Evolutionary conservation across 73 alveolate species (phyloP).

Genomic region (Halteria grandinella): DNA sequence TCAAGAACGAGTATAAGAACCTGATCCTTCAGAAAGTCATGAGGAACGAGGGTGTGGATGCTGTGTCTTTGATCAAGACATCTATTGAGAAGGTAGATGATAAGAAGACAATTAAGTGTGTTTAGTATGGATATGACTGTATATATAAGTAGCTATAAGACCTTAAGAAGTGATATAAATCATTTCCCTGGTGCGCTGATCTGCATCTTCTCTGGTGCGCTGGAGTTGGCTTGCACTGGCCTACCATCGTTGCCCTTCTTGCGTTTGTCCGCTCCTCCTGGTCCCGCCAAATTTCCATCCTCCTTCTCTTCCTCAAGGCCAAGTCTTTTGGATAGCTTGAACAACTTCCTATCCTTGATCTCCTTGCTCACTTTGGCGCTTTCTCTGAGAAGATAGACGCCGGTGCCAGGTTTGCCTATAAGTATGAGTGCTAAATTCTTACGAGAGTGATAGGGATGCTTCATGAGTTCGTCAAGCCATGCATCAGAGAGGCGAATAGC

Average conservation of each 20-base stretch:
- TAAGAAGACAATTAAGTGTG: constrained; percentile 4
- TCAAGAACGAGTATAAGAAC: constrained; percentile 1
- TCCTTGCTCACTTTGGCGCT: not conserved
- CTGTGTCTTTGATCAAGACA: not conserved
- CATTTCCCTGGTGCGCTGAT: too few species aligned
- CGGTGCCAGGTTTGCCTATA: constrained; percentile 11
- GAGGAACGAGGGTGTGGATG: not conserved
- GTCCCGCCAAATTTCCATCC: too few species aligned
- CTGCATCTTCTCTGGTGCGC: too few species aligned
- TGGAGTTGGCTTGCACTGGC: too few species aligned
- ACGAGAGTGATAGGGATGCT: constrained; percentile 13
- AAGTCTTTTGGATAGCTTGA: too few species aligned
- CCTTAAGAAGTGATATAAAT: not conserved
- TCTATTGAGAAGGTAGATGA: constrained; percentile 1
- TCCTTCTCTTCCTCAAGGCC: too few species aligned
- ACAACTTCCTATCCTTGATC: constrained; percentile 1
- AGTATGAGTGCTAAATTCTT: not conserved
- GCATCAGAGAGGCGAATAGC: not conserved
- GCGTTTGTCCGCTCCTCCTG: too few species aligned
- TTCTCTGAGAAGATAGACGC: not conserved
- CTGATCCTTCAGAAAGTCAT: not conserved
- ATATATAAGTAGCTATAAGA: not conserved
- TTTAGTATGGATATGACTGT: not conserved
- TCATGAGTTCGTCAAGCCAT: constrained; percentile 1
- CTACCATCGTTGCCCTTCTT: too few species aligned